phyloP scores from a whole-genome alignment of 306 rosid species.

The Quercus bicolor region DNA sequence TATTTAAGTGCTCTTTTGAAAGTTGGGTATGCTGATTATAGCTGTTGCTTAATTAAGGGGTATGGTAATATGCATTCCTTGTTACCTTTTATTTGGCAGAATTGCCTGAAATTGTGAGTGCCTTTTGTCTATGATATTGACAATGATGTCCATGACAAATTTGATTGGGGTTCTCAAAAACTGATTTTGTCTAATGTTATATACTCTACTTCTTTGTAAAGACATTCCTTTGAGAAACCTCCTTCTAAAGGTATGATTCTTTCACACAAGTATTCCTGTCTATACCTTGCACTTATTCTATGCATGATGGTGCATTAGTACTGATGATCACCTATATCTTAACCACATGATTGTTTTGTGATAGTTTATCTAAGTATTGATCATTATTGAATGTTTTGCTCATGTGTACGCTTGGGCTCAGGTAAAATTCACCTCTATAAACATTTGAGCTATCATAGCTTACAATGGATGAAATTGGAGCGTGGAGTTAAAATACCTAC shows the following conservation, averaged over 20 bases:
- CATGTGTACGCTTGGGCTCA: not conserved
- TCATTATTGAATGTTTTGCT: not conserved
- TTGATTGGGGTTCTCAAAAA: conserved; percentile 1
- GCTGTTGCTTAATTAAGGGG: no score
- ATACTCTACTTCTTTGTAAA: conserved; percentile 43
- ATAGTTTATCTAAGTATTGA: not conserved
- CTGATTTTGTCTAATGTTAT: not conserved
- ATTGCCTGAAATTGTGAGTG: conserved; percentile 18
- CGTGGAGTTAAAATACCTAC: conserved; percentile 11
- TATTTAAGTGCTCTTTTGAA: not conserved
- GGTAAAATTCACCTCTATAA: not conserved
- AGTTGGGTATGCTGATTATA: not conserved
- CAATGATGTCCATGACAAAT: conserved; percentile 6
- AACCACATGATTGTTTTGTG: not conserved
- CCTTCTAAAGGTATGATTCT: conserved; percentile 17
- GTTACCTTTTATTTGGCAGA: conserved; percentile 7
- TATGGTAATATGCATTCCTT: no score
- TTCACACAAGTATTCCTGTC: not conserved
- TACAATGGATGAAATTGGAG: not conserved
- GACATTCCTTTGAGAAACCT: conserved; percentile 18
- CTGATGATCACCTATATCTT: not conserved
- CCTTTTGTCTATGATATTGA: conserved; percentile 20
- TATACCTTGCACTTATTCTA: conserved; percentile 3
- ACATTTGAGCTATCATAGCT: no score
- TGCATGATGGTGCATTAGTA: conserved; percentile 17